Conservation (phyloP, 345 rosid species). For the Hibiscus syriacus region DNA sequence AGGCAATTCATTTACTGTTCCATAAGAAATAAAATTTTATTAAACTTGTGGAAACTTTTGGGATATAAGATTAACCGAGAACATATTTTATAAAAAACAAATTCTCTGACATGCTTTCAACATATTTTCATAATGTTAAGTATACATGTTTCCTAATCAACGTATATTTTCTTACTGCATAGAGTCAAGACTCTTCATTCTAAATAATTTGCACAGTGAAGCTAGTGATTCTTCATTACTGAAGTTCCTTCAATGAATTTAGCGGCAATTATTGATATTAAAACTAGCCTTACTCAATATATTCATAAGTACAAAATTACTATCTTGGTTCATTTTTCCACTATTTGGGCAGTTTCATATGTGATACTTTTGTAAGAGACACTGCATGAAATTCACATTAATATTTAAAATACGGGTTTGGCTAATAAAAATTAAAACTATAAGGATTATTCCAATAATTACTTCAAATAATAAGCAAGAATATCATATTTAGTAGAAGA, state of each 20-base stretch:
- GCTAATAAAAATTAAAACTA: not conserved
- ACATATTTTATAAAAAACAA: not conserved
- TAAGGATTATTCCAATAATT: not conserved
- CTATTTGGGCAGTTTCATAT: not conserved
- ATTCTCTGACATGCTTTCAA: not conserved
- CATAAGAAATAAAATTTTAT: not conserved
- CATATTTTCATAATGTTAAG: not conserved
- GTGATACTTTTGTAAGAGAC: not conserved
- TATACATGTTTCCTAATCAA: no score
- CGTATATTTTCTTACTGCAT: no score
- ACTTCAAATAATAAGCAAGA: conserved; percentile 1
- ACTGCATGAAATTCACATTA: not conserved
- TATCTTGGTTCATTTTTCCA: not conserved
- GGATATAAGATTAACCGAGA: not conserved
- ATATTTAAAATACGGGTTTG: not conserved
- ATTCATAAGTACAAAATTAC: not conserved
- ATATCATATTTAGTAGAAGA: conserved; percentile 1
- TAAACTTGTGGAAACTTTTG: not conserved
- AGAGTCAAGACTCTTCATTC: no score
- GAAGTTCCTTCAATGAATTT: not conserved
- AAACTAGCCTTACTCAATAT: not conserved
- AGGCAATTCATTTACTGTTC: not conserved
- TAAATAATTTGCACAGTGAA: not conserved
- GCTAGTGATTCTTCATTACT: not conserved
- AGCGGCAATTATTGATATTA: not conserved